phyloP scores from a whole-genome alignment of 345 rosid species.

The Sisymbrium irio region DNA sequence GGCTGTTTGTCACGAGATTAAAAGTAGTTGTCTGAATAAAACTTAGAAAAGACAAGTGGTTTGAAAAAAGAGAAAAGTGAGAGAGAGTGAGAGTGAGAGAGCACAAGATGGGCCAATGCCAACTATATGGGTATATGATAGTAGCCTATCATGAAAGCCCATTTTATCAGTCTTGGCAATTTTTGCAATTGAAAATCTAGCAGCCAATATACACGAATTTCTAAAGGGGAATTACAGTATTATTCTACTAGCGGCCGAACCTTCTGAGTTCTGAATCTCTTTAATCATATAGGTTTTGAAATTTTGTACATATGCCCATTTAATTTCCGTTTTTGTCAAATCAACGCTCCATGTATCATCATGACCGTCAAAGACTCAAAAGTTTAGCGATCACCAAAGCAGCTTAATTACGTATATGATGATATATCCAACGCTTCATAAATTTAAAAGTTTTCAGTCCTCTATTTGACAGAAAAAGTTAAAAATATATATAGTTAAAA shows the following conservation, averaged over 20 bases:
- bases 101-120: neutral
- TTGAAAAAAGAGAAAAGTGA: neutral
- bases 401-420: too few relatives aligned
- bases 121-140: neutral
- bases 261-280: neutral
- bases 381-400: neutral
- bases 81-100: neutral
- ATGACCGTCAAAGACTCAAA: neutral
- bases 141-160: neutral
- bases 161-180: neutral
- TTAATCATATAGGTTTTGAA: neutral
- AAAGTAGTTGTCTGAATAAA: neutral
- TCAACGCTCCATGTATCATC: neutral
- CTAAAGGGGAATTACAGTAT: neutral
- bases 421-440: neutral
- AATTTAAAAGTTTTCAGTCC: too few relatives aligned
- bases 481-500: too few relatives aligned
- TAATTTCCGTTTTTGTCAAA: neutral
- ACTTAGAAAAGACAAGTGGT: neutral
- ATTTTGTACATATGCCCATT: neutral
- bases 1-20: neutral
- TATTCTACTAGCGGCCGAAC: neutral
- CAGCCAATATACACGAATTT: too few relatives aligned
- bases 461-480: too few relatives aligned
- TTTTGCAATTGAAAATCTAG: neutral